phyloP scores from a whole-genome alignment of 371 early-diverging fungal genomes.

The Mortierella sp. region DNA sequence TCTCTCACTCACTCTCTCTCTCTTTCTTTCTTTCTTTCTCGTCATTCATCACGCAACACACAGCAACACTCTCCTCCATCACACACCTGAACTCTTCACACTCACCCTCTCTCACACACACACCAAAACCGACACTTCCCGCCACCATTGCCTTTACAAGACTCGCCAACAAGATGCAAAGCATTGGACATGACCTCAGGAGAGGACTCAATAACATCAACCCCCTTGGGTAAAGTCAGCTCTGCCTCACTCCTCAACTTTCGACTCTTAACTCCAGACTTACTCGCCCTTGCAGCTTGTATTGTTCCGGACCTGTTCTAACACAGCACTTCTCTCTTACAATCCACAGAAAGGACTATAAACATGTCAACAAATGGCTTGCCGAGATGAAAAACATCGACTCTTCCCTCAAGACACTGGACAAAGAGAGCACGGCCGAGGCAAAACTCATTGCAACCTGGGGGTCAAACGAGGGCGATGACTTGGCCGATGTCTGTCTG shows the following conservation, averaged over 20 bases:
- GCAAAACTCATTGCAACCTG: conserved; percentile 49
- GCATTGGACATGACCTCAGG: conserved; percentile 56
- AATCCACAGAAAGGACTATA: conserved; percentile 41
- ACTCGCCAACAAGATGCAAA: conserved; percentile 35
- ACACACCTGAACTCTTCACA: not conserved
- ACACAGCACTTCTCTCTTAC: not conserved
- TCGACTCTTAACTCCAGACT: too few relatives aligned
- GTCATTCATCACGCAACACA: not conserved
- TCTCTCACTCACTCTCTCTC: not conserved
- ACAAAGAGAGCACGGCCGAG: conserved; percentile 47
- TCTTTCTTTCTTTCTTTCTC: not conserved
- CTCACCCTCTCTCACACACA: not conserved
- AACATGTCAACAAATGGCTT: conserved; percentile 56
- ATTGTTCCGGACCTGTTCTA: not conserved
- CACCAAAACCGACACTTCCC: not conserved
- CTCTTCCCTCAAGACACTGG: conserved; percentile 39
- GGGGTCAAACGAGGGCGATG: conserved; percentile 52
- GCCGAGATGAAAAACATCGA: conserved; percentile 57
- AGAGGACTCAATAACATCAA: conserved; percentile 53
- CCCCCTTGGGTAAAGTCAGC: conserved; percentile 39
- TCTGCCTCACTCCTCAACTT: not conserved
- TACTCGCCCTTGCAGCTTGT: not conserved
- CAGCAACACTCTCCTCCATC: not conserved
- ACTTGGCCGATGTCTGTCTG: conserved; percentile 50
- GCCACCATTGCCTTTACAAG: conserved; percentile 20